Evolutionary conservation across 2,329 filamentous ascomycete genomes (phyloP), one percentile per base, ranked within the genome.

Genomic region (Fusarium sp.): DNA sequence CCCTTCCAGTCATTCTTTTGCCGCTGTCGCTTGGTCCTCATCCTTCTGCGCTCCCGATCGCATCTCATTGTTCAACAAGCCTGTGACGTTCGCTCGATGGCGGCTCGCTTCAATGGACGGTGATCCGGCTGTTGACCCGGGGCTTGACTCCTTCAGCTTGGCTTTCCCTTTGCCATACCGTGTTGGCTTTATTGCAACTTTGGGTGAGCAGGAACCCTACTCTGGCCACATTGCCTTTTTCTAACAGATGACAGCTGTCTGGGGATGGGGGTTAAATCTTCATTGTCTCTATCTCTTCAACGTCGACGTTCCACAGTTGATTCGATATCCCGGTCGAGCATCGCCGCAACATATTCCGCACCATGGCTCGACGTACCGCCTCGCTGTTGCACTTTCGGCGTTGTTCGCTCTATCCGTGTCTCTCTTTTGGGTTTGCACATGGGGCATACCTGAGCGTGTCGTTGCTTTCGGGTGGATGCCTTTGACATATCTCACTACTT

Each of bases 251-350:
- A 68, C 74, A 97, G 94, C 94, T 76, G 91, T 97, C 78, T 98
- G 95, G 95, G 94, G 94, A 80, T 99, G 95, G 94, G 94, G 92
- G 73, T 83, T 93, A 76, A 98, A 98, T 84, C 89, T 98, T 44
- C 94, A 98, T 80, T 95, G 94, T 83, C 90, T 98, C 67, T 87
- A 92, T 77, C 83, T 90, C 65, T 86, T 91, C 78, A 93, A 93
- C 80, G 97, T 99, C 84, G 94, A 98, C 82, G 93, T 97, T 61
- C 93, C 94, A 25, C 87, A 90, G 37, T 87, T 98, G 64, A 94
- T 98, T 77, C 91, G 93, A 81, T 98, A 98, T 82, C 94, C 94
- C 42, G 85, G 88, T 45, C 93, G 94, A 73, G 84, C 90, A 57
- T 92, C 91, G 56, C 84, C 90, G 66, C 88, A 91, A 67, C 92